These are phyloP conservation scores for Arabis hirsuta DNA, from an alignment of 345 rosid species.

Conservation along the genomic window DNA sequence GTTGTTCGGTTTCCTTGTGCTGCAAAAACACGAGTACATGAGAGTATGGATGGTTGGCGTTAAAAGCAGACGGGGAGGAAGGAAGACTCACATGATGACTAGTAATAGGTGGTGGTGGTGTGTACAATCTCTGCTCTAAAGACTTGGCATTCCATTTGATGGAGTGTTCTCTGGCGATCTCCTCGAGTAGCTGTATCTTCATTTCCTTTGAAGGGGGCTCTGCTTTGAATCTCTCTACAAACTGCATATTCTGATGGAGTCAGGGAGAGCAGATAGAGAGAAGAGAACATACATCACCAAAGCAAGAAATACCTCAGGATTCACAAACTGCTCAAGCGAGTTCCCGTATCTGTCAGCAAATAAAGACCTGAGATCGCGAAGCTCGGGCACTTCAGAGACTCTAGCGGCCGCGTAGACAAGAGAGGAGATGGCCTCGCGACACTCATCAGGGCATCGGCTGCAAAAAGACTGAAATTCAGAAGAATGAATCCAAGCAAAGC, in stretches of 20 bases:
- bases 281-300: background rate
- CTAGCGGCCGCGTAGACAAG: constrained; percentile 87
- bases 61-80: too few species aligned
- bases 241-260: constrained; percentile 43
- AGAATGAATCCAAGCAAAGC: background rate
- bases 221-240: constrained; percentile 56
- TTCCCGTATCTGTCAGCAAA: constrained; percentile 69
- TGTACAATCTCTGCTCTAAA: constrained; percentile 62
- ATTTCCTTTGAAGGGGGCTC: constrained; percentile 57
- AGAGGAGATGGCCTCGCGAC: constrained; percentile 74
- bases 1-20: constrained; percentile 41
- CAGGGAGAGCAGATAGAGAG: background rate
- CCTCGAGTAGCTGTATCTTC: constrained; percentile 65
- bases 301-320: constrained; percentile 65
- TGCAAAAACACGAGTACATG: too few species aligned
- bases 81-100: constrained; percentile 43
- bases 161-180: constrained; percentile 60
- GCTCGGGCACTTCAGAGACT: constrained; percentile 81
- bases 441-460: constrained; percentile 85
- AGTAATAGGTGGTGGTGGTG: constrained; percentile 32
- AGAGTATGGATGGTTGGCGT: too few species aligned
- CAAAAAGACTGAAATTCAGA: background rate
- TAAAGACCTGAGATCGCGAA: constrained; percentile 64
- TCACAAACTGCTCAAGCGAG: constrained; percentile 53
- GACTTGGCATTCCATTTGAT: constrained; percentile 71